A percentile compares a stretch with the other conserved stretches of the same genome.
Conservation (phyloP, 352 stramenopile species). For the Bremia lactucae region DNA sequence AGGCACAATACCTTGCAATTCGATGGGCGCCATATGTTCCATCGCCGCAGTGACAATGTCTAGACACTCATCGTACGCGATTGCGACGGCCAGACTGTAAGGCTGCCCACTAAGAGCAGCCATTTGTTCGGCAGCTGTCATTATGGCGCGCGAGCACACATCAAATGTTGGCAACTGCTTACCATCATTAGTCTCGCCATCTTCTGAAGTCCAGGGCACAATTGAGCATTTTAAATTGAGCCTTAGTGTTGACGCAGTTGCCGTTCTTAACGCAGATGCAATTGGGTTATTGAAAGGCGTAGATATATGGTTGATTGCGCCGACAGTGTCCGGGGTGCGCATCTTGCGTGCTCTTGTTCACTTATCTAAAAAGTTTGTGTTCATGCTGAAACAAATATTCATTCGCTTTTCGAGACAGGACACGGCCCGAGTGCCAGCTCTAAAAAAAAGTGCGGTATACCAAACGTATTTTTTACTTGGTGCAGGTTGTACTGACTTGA, state of each 20-base stretch:
- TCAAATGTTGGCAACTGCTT: constrained; percentile 9
- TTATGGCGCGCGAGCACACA: constrained; percentile 12
- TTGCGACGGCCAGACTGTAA: constrained; percentile 14
- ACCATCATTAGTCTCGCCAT: neutral
- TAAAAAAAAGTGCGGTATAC: too few species aligned
- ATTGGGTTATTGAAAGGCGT: constrained; percentile 4
- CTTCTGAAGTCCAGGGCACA: constrained; percentile 4
- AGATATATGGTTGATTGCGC: neutral
- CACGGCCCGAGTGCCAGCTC: too few species aligned
- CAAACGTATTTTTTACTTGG: too few species aligned
- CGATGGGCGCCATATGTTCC: constrained; percentile 16
- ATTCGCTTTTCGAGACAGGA: too few species aligned
- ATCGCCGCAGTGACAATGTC: constrained; percentile 23
- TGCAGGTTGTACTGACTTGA: too few species aligned
- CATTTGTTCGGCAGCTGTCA: constrained; percentile 20
- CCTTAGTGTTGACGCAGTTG: constrained; percentile 4
- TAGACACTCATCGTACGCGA: constrained; percentile 26
- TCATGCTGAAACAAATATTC: neutral
- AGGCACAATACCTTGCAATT: neutral
- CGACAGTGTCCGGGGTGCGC: constrained; percentile 15
- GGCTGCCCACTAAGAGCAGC: constrained; percentile 7
- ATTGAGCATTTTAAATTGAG: constrained; percentile 2
- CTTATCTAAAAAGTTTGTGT: constrained; percentile 8
- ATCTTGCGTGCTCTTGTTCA: constrained; percentile 4
- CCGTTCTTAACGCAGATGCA: constrained; percentile 1